A percentile compares a stretch with the other conserved stretches of the same genome.
Conservation (phyloP, 2,329 filamentous ascomycete species). For the Capronia epimyces region DNA sequence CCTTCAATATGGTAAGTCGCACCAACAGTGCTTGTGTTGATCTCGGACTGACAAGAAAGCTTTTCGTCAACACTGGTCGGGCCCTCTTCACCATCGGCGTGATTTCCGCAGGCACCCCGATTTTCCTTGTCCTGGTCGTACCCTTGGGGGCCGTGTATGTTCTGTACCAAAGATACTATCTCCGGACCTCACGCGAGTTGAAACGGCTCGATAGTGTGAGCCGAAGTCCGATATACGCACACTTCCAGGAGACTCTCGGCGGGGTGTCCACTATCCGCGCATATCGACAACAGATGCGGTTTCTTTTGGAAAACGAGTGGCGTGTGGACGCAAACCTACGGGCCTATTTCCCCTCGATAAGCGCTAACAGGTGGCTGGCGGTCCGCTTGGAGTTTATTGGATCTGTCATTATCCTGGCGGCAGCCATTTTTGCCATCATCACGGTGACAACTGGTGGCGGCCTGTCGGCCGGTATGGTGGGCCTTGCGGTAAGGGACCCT, state of each 20-base stretch:
- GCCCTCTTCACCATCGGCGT: constrained; percentile 80
- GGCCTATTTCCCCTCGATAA: constrained; percentile 94
- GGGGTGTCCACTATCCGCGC: constrained; percentile 93
- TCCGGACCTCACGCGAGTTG: constrained; percentile 89
- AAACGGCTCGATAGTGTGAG: constrained; percentile 94
- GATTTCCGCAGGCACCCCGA: constrained; percentile 74
- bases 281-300: constrained; percentile 81
- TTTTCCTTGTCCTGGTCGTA: constrained; percentile 73
- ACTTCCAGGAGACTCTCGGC: constrained; percentile 95
- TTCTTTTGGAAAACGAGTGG: constrained; percentile 93
- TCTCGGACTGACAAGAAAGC: constrained; percentile 30
- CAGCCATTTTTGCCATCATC: constrained; percentile 75
- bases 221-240: constrained; percentile 92
- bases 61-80: constrained; percentile 69
- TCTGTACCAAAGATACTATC: constrained; percentile 94
- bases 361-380: constrained; percentile 88
- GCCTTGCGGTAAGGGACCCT: constrained; percentile 54
- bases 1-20: constrained; percentile 81
- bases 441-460: constrained; percentile 64
- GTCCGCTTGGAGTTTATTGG: constrained; percentile 94
- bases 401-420: constrained; percentile 82
- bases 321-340: constrained; percentile 89
- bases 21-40: constrained; percentile 20
- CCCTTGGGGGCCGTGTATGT: constrained; percentile 78
- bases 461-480: constrained; percentile 70